A percentile compares a stretch with the other conserved stretches of the same genome.
phyloP scores from a whole-genome alignment of 805 yeast genomes.

The Priceomyces haplophilus region DNA sequence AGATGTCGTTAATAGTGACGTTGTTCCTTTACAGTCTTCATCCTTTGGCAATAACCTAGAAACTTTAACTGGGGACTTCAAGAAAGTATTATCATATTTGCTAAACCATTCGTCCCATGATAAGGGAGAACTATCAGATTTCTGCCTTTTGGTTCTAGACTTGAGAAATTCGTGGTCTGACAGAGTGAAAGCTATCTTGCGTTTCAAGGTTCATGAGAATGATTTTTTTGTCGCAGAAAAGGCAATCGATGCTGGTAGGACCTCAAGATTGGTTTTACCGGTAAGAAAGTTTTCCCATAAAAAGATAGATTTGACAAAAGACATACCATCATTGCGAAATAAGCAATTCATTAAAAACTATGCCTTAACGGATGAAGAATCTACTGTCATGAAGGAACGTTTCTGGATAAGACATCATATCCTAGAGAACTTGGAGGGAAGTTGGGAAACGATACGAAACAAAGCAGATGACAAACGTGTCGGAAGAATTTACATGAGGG shows the following conservation, averaged over 20 bases:
- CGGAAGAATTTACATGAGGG: constrained; percentile 67
- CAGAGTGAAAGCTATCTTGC: constrained; percentile 31
- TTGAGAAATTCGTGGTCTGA: constrained; percentile 79
- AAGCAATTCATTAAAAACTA: constrained; percentile 67
- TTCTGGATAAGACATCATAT: constrained; percentile 83
- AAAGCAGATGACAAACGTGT: constrained; percentile 24
- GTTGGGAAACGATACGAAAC: constrained; percentile 49
- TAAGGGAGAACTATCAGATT: constrained; percentile 43
- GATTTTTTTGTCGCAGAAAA: constrained; percentile 27
- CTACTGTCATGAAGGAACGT: constrained; percentile 50
- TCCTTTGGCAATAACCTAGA: constrained; percentile 16
- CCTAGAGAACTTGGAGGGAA: constrained; percentile 56
- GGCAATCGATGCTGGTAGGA: constrained; percentile 25
- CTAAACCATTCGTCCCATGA: constrained; percentile 16
- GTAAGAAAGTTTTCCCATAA: constrained; percentile 51
- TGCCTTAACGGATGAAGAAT: constrained; percentile 55
- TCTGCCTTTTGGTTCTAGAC: constrained; percentile 67
- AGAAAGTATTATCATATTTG: constrained; percentile 28
- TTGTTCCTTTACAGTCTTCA: constrained; percentile 52
- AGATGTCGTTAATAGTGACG: constrained; percentile 72
- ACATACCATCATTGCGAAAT: constrained; percentile 68
- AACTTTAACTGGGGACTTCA: constrained; percentile 13
- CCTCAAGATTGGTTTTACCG: constrained; percentile 66
- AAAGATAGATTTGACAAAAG: constrained; percentile 40
- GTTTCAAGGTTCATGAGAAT: constrained; percentile 26